Evolutionary conservation across 306 rosid species (phyloP), one percentile per base, ranked within the genome.

Genomic region (Quercus berberidifolia): DNA sequence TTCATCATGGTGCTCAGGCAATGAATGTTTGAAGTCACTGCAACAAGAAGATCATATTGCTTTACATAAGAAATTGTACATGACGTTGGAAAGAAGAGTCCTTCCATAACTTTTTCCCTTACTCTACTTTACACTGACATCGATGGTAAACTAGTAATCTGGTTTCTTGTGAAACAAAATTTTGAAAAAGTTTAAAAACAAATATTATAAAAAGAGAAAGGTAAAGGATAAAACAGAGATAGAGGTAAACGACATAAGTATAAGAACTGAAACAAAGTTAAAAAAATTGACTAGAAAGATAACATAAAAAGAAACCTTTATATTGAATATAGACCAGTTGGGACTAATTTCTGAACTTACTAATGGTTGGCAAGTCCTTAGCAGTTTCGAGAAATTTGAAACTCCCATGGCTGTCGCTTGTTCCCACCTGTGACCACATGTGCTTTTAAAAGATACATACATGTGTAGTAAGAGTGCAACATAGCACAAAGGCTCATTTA

Each of bases 1-100:
- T 89, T 93, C 99, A 96, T 93, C 90, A 87, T 90, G 64, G 94
- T 96, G 84, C 84, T 91, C 77, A 91, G 80, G 92, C 99, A 93
- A 81, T 91, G 92, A 58, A 76, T 51, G 52, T 80, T 85, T 46
- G 99, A 96, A 82, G 92, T 93, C 96, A 91, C 99, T 96, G 79
- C 84, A 82, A 62, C 21, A 79, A 79, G 79, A 78, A 82, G 78
- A 33, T 8, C 9, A 70, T 28, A 74, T 25, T 55, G 74, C 57
- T 43, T 28, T 30, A 23, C 21, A 54, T 80, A 28, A 83, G 80
- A 67, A 69, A 73, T 78, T 31, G 17, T 20, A 43, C 30, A 25
- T 15, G 51, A 43, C 12, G 62, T 5, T 49, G 72, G 52, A 76
- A 64, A 21, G 54, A 17, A 55, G 33, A 55, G 33, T 31, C 25